A percentile compares a stretch with the other conserved stretches of the same genome.
Evolutionary conservation across 495 filamentous ascomycete species (phyloP).

Genomic region (Xylaria acuta): DNA sequence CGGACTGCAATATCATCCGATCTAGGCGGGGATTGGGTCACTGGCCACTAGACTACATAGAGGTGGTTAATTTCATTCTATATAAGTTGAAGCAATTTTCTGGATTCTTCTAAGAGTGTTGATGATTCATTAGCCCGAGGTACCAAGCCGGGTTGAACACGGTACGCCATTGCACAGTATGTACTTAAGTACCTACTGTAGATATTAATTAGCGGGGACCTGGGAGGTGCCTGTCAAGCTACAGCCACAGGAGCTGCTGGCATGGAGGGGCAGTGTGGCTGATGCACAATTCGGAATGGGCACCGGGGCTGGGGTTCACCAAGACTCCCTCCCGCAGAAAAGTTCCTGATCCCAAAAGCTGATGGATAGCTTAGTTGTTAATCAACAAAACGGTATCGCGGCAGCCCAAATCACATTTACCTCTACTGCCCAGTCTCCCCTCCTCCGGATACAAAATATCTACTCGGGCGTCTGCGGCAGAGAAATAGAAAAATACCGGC

Average conservation of each 20-base stretch:
- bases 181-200: neutral
- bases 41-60: neutral
- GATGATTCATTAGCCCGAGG: neutral
- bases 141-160: neutral
- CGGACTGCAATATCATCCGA: neutral
- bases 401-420: conserved; percentile 28
- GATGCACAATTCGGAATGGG: conserved; percentile 28
- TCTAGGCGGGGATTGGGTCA: neutral
- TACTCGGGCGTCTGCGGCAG: conserved; percentile 4
- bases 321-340: conserved; percentile 40
- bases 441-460: neutral
- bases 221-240: neutral
- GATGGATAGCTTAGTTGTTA: conserved; percentile 29
- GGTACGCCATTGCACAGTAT: neutral
- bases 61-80: neutral
- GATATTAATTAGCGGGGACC: neutral
- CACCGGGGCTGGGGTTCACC: conserved; percentile 33
- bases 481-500: neutral
- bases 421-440: neutral
- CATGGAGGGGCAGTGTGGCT: conserved; percentile 32
- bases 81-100: neutral
- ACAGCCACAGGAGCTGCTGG: conserved; percentile 16
- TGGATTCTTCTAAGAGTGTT: neutral
- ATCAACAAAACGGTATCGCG: conserved; percentile 31
- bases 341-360: conserved; percentile 32